A percentile compares a stretch with the other conserved stretches of the same genome.
These are phyloP conservation scores for Eutypella sp. DNA, from an alignment of 2,329 filamentous ascomycete genomes.

Conservation along the genomic window DNA sequence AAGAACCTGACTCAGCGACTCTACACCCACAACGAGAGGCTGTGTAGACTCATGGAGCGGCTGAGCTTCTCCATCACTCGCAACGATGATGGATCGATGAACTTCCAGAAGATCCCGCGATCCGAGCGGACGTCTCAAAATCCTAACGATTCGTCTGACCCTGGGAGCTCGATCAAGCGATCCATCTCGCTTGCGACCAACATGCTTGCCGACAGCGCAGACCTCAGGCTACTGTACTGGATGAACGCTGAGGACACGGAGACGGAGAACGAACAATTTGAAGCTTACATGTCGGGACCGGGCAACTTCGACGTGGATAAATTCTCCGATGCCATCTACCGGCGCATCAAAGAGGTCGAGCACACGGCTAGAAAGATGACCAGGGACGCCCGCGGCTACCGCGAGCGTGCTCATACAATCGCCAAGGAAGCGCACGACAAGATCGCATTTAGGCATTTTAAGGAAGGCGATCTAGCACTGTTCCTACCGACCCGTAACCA, in stretches of 20 bases:
- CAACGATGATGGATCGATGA: slow-evolving; percentile 61
- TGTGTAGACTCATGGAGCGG: slow-evolving; percentile 78
- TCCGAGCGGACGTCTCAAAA: slow-evolving; percentile 55
- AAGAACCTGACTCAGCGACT: slow-evolving; percentile 81
- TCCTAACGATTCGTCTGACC: slow-evolving; percentile 53
- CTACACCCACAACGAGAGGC: slow-evolving; percentile 76
- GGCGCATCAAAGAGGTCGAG: slow-evolving; percentile 89
- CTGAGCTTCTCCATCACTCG: slow-evolving; percentile 79
- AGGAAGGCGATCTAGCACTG: slow-evolving; percentile 88
- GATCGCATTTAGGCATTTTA: slow-evolving; percentile 93
- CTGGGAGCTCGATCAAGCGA: slow-evolving; percentile 46
- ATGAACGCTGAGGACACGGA: slow-evolving; percentile 62
- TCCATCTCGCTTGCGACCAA: slow-evolving; percentile 51
- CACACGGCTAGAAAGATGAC: slow-evolving; percentile 90
- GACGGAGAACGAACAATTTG: slow-evolving; percentile 68
- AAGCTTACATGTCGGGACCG: slow-evolving; percentile 67
- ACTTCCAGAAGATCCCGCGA: slow-evolving; percentile 66
- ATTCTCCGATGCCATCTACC: slow-evolving; percentile 80
- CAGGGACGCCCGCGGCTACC: slow-evolving; percentile 78
- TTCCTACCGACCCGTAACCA: slow-evolving; percentile 95
- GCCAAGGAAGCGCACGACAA: slow-evolving; percentile 90
- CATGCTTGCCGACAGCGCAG: slow-evolving; percentile 53
- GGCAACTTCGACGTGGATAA: slow-evolving; percentile 77
- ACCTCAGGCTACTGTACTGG: slow-evolving; percentile 78
- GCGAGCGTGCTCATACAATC: slow-evolving; percentile 75